Evolutionary conservation across 2,329 filamentous ascomycete genomes (phyloP), one percentile per base, ranked within the genome.

Genomic region (Talaromyces sp.): DNA sequence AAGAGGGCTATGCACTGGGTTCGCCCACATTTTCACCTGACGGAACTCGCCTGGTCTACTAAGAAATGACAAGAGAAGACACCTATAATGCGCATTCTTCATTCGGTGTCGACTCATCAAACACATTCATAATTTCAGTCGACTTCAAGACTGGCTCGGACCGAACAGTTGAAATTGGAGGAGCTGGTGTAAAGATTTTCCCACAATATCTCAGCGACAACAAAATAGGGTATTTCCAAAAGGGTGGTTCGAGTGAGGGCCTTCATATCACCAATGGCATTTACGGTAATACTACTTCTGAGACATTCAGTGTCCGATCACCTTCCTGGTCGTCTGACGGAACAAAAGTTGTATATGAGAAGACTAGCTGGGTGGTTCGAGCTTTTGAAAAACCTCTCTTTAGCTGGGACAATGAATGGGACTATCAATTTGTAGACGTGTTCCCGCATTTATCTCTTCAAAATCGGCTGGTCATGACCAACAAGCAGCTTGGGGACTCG

Each of bases 401-500:
- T 17, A 55, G 24, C 50, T 62, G 55, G 29, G 58, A 62, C 21
- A 26, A 54, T 24, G 43, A 58, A 21, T 62, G 58, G 61, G 61
- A 62, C n/a, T 62, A 62, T 9, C 61, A 58, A 4, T 60, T 57
- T 32, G 57, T 59, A 17, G 61, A 60, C 24, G 61, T 62, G 1
- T 62, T 62, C 10, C 61, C 61, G 59, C 26, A 32, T 12, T 32
- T 54, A n/a, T 32, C n/a, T 32, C n/a, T 54, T 32, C 32, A 29
- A 10, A 32, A 32, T 12, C 51, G 51, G 3, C 51, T 54, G 26
- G 51, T 3, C 14, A 24, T 54, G n/a, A 54, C 51, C 8, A 17
- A 54, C 10, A 54, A 54, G 29, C 27, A 32, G 26, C 17, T 54
- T 29, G 51, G 51, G 8, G 32, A 54, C 19, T 32, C 27, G n/a